Evolutionary conservation across 2,329 filamentous ascomycete genomes (phyloP).

Genomic region (Myriosclerotinia scirpicola): DNA sequence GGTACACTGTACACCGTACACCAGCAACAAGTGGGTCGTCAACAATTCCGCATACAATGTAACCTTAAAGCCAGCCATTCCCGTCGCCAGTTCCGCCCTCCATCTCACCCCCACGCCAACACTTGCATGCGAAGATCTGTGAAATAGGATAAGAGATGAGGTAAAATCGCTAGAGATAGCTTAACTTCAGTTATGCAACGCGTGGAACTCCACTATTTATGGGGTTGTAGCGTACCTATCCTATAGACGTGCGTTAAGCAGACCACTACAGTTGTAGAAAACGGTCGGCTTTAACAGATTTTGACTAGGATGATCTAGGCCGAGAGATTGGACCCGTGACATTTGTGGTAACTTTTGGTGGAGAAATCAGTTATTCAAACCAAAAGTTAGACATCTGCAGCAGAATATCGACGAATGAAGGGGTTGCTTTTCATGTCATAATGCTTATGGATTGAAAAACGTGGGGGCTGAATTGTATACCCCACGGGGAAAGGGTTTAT

Average conservation of each 20-base stretch:
- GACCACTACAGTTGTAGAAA: not conserved
- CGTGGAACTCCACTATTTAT: not conserved
- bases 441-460: not conserved
- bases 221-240: not conserved
- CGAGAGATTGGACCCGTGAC: not conserved
- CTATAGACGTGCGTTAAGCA: not conserved
- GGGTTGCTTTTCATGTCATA: not conserved
- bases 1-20: too few relatives aligned
- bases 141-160: not conserved
- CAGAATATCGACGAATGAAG: too few relatives aligned
- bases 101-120: not conserved
- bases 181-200: too few relatives aligned
- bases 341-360: not conserved
- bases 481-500: constrained; percentile 5
- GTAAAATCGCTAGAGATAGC: not conserved
- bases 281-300: not conserved
- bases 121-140: not conserved
- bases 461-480: not conserved
- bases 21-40: constrained; percentile 1
- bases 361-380: not conserved
- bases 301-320: not conserved
- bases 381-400: too few relatives aligned
- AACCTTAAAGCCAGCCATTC: not conserved
- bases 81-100: not conserved
- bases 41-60: not conserved